phyloP scores from a whole-genome alignment of 2,329 filamentous ascomycete genomes.

The Venturia oleaginea region DNA sequence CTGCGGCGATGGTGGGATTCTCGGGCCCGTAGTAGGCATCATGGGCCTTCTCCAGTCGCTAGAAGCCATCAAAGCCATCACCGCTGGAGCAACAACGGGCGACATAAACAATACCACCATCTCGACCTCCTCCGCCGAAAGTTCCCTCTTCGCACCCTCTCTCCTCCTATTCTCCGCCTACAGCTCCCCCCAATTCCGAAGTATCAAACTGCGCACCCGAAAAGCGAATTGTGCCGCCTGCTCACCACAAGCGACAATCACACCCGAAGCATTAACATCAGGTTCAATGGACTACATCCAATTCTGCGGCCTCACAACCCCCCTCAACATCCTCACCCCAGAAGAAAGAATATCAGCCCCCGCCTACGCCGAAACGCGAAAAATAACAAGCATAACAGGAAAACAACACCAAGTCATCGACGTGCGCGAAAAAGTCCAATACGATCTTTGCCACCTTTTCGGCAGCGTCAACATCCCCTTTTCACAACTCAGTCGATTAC shows the following conservation, averaged over 20 bases:
- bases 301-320: conserved; percentile 63
- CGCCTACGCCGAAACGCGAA: conserved; percentile 43
- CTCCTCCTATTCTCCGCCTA: conserved; percentile 49
- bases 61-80: conserved; percentile 78
- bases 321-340: conserved; percentile 47
- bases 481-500: conserved; percentile 29
- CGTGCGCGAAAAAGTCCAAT: conserved; percentile 77
- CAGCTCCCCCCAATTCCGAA: conserved; percentile 54
- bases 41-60: conserved; percentile 92
- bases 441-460: conserved; percentile 65
- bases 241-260: conserved; percentile 53
- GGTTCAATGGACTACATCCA: conserved; percentile 73
- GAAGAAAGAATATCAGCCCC: conserved; percentile 59
- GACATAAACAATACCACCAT: conserved; percentile 8
- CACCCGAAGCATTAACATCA: conserved; percentile 49
- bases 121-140: conserved; percentile 21
- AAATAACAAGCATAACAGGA: conserved; percentile 14
- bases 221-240: conserved; percentile 70
- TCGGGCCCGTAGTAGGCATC: conserved; percentile 83
- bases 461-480: conserved; percentile 70
- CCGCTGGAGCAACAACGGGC: conserved; percentile 23
- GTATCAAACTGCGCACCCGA: conserved; percentile 62
- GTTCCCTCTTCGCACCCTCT: conserved; percentile 27
- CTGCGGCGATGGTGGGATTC: conserved; percentile 85
- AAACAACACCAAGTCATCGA: conserved; percentile 59